phyloP scores from a whole-genome alignment of 495 filamentous ascomycete species.

The Xylaria sp. region DNA sequence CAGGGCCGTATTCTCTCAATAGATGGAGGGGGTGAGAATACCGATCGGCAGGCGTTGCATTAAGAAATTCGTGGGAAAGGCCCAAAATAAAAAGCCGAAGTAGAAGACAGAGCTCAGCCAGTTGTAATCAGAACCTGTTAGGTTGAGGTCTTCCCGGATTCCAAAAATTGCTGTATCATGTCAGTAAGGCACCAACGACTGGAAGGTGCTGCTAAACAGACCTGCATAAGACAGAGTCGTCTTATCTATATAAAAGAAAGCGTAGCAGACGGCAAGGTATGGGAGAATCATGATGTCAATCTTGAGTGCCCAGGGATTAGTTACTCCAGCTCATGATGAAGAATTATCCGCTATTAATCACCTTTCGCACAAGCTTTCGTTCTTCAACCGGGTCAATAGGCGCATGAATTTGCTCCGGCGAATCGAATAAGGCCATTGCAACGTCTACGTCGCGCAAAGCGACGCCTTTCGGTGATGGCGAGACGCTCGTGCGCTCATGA shows the following conservation, averaged over 20 bases:
- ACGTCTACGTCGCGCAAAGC: slow-evolving; percentile 22
- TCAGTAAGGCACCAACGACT: slow-evolving; percentile 30
- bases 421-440: slow-evolving; percentile 29
- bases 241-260: slow-evolving; percentile 68
- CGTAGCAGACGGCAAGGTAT: slow-evolving; percentile 63
- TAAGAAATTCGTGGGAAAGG: slow-evolving; percentile 58
- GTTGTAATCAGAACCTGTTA: slow-evolving; percentile 63
- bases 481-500: slow-evolving; percentile 12
- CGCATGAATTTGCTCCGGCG: slow-evolving; percentile 42
- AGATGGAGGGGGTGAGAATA: slow-evolving; percentile 37
- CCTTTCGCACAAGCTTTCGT: slow-evolving; percentile 56
- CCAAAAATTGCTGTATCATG: slow-evolving; percentile 58
- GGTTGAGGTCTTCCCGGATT: slow-evolving; percentile 54
- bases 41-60: slow-evolving; percentile 65
- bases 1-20: slow-evolving; percentile 2
- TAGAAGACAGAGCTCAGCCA: slow-evolving; percentile 69
- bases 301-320: slow-evolving; percentile 14
- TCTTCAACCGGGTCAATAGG: slow-evolving; percentile 57
- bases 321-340: background rate
- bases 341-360: background rate
- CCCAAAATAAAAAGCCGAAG: slow-evolving; percentile 62
- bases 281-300: slow-evolving; percentile 37
- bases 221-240: slow-evolving; percentile 33
- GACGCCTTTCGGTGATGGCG: background rate
- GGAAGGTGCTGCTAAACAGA: slow-evolving; percentile 1